These are phyloP conservation scores for Kodamaea sp. DNA, from an alignment of 1,139 yeast genomes.

Conservation along the genomic window DNA sequence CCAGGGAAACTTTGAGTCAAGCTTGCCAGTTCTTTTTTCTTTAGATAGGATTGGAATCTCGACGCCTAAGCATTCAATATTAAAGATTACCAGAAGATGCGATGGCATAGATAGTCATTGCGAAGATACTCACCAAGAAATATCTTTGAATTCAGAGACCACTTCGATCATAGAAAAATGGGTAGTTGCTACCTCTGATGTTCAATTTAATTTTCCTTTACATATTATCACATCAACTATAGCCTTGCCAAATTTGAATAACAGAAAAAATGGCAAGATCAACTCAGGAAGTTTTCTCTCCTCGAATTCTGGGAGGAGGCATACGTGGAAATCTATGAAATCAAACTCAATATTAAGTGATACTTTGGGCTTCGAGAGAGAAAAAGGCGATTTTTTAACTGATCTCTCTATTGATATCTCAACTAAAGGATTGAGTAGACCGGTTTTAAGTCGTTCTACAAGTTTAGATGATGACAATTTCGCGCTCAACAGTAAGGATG, in stretches of 20 bases:
- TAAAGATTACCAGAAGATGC: conserved; percentile 11
- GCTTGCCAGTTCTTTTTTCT: conserved; percentile 13
- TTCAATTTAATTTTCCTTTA: conserved; percentile 29
- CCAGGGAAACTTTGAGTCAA: conserved; percentile 6
- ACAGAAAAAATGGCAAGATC: no score
- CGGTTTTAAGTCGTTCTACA: conserved; percentile 1
- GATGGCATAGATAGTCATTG: neutral
- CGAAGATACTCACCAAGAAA: neutral
- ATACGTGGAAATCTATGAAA: neutral
- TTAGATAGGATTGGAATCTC: conserved; percentile 12
- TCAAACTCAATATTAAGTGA: neutral
- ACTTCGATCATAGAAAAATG: conserved; percentile 40
- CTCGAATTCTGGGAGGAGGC: no score
- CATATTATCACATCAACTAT: conserved; percentile 39
- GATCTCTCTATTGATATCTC: neutral
- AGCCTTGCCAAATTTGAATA: conserved; percentile 9
- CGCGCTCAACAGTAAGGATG: neutral
- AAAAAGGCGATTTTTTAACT: neutral
- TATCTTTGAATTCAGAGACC: conserved; percentile 21
- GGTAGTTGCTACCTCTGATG: conserved; percentile 43
- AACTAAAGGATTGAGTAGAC: neutral
- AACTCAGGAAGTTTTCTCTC: no score
- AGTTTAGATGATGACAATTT: neutral
- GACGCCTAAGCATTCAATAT: conserved; percentile 19
- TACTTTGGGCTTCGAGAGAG: neutral